phyloP scores from a whole-genome alignment of 2,329 filamentous ascomycete genomes.

The Penicillium sp. region DNA sequence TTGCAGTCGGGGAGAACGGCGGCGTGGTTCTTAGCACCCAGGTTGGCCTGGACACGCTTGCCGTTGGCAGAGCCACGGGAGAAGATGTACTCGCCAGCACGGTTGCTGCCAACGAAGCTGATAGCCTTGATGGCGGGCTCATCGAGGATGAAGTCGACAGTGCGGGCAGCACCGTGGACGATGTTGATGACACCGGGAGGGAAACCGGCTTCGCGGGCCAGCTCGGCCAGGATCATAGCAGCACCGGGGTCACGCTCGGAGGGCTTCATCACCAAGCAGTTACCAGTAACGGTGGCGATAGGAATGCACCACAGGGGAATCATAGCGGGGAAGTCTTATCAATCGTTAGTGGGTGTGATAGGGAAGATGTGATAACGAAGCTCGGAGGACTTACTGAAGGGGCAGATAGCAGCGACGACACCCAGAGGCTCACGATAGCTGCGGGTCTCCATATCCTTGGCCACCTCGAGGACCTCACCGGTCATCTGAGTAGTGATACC shows the following conservation, averaged over 20 bases:
- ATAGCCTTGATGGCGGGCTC: conserved; percentile 72
- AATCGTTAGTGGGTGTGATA: conserved; percentile 28
- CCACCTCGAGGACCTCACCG: conserved; percentile 71
- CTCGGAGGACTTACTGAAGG: conserved; percentile 60
- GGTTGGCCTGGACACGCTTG: conserved; percentile 72
- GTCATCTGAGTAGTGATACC: conserved; percentile 70
- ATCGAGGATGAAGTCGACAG: conserved; percentile 73
- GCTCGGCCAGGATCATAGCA: conserved; percentile 69
- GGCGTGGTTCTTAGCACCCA: conserved; percentile 74
- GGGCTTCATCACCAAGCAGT: conserved; percentile 69
- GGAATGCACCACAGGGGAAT: conserved; percentile 73
- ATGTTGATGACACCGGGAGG: conserved; percentile 71
- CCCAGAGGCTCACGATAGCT: conserved; percentile 70
- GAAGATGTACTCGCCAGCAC: conserved; percentile 73
- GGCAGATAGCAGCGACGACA: conserved; percentile 69
- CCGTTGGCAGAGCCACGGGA: conserved; percentile 70
- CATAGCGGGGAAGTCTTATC: conserved; percentile 70
- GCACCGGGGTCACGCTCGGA: conserved; percentile 70
- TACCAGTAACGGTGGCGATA: conserved; percentile 68
- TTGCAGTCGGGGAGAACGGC: conserved; percentile 71
- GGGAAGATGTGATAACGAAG: background rate
- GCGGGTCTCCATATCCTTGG: conserved; percentile 72
- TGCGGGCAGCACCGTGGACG: conserved; percentile 67
- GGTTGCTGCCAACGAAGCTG: conserved; percentile 71
- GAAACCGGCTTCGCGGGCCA: conserved; percentile 68